Evolutionary conservation across 441 rosid genomes (phyloP), one percentile per base, ranked within the genome.

Genomic region (Gossypium schwendimanii): DNA sequence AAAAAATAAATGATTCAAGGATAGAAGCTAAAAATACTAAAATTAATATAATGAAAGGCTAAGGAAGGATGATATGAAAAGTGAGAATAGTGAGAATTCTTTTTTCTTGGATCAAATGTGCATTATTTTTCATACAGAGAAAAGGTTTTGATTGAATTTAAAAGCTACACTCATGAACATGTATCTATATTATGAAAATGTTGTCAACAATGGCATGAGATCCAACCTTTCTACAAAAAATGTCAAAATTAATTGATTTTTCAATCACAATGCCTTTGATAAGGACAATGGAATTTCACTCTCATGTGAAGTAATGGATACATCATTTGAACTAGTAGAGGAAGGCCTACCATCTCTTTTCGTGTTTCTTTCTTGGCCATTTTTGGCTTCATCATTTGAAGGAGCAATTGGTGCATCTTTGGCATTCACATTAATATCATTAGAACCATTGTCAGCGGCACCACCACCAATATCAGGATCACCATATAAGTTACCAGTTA

Each of bases 271-370:
- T 15, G 76, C 71, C 82, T 76, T 73, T 1, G 83, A 69, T 33
- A 73, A 77, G 10, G 87, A 73, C 26, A 84, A 73, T 10, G 89
- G 84, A 59, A 77, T 62, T 73, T 85, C 88, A 63, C 87, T 87
- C 52, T 84, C 87, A 23, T 55, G 78, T 1, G 91, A 84, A 41
- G 14, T 50, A 44, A 77, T 0, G 21, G 70, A 68, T 17, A n/a
- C 17, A 52, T 68, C 71, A 20, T 50, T 20, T 0, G 86, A 83
- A 59, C 55, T 45, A 41, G 75, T 73, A 20, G 61, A 33, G 1
- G 83, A 77, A 31, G 69, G 53, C 6, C 60, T 57, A 3, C 7
- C 12, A 0, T 0, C 36, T 58, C 26, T 39, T 18, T 10, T 75
- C 62, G 2, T 47, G 28, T 10, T 47, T 24, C 1, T 67, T 70